phyloP scores from a whole-genome alignment of 768 basidiomycete species.

The Hericium erinaceus region DNA sequence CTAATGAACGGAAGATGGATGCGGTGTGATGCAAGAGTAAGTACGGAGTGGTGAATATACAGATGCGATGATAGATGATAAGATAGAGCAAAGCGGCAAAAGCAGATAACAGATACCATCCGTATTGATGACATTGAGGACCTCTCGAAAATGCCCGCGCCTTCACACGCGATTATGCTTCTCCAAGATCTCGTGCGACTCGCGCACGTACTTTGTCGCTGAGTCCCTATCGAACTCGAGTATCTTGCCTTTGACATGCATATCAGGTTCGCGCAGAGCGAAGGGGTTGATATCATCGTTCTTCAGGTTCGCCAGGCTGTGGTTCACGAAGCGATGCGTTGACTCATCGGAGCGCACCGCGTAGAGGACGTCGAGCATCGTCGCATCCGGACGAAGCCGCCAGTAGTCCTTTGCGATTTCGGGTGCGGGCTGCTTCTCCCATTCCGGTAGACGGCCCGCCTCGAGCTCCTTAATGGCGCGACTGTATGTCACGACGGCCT shows the following conservation, averaged over 20 bases:
- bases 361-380: slow-evolving; percentile 80
- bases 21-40: too few relatives aligned
- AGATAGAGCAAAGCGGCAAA: too few relatives aligned
- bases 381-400: slow-evolving; percentile 66
- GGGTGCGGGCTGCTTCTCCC: slow-evolving; percentile 70
- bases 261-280: slow-evolving; percentile 80
- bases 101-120: too few relatives aligned
- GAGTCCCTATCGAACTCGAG: slow-evolving; percentile 39
- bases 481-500: slow-evolving; percentile 89
- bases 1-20: too few relatives aligned
- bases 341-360: slow-evolving; percentile 91
- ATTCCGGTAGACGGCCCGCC: slow-evolving; percentile 70
- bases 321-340: slow-evolving; percentile 93
- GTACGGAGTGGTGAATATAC: too few relatives aligned
- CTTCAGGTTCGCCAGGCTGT: slow-evolving; percentile 84
- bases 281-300: slow-evolving; percentile 82
- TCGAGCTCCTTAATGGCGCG: slow-evolving; percentile 79
- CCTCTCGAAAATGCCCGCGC: too few relatives aligned
- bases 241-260: slow-evolving; percentile 70
- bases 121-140: too few relatives aligned
- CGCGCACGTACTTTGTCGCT: slow-evolving; percentile 8
- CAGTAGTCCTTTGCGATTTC: slow-evolving; percentile 94
- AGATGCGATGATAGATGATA: too few relatives aligned
- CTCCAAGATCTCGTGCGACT: slow-evolving; percentile 3
- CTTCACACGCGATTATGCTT: not conserved